Evolutionary conservation across 768 basidiomycete species (phyloP), one percentile per base, ranked within the genome.

Genomic region (Lactifluus echinatus): DNA sequence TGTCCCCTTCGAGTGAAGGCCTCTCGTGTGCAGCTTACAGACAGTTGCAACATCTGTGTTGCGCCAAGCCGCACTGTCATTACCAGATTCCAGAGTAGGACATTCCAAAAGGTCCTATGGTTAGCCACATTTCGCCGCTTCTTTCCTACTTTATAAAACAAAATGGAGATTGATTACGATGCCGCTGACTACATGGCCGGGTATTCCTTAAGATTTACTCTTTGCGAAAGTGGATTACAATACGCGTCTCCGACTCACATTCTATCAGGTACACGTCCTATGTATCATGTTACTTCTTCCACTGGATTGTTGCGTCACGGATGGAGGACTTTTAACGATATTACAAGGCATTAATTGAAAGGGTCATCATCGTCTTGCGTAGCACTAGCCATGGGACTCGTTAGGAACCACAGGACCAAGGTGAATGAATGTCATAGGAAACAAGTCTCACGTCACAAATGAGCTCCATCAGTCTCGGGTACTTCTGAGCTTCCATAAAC

Each of bases 401-500:
- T 2, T 24, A 40, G 29, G 37, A 42, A n/a, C n/a, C n/a, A n/a
- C n/a, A n/a, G n/a, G n/a, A n/a, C n/a, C n/a, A n/a, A n/a, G n/a
- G n/a, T n/a, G n/a, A n/a, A n/a, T n/a, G n/a, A n/a, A 19, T 24
- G 44, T 34, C 21, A 5, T 14, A 48, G 17, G 17, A 10, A 28
- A 34, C 8, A 43, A 19, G 7, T 15, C 50, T 62, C 50, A 54
- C 28, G 53, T 8, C 42, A 3, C 24, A 28, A 33, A 59, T 40
- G 36, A 59, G 58, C 24, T 26, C 19, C 36, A 59, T 45, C 53
- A 59, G 37, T 28, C 53, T 34, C 24, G 2, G 43, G 14, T 59
- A 48, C 10, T 55, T 37, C 34, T 50, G 48, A 2, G 58, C 58
- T 31, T 59, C 58, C 28, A 55, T 7, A 5, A 59, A 42, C 58